These are phyloP conservation scores for Rhizopogon vulgaris DNA, from an alignment of 768 basidiomycete genomes.

Conservation along the genomic window DNA sequence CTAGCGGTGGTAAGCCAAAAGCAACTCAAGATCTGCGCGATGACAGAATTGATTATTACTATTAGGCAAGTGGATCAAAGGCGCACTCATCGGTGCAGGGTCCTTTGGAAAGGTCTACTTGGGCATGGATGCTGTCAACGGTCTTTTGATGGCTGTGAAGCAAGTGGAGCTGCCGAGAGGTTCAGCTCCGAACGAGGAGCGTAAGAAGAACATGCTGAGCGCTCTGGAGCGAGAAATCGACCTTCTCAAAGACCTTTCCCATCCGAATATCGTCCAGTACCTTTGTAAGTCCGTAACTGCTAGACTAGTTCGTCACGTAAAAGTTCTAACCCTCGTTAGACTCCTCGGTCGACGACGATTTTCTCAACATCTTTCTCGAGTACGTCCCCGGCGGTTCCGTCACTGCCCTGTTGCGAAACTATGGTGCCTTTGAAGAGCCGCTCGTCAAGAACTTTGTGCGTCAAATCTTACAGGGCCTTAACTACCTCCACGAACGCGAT, in stretches of 20 bases:
- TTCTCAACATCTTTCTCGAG: slow-evolving; percentile 93
- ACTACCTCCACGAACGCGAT: slow-evolving; percentile 96
- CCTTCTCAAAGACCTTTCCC: slow-evolving; percentile 85
- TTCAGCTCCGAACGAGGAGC: slow-evolving; percentile 80
- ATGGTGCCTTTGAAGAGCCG: slow-evolving; percentile 91
- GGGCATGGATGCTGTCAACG: slow-evolving; percentile 88
- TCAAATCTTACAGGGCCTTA: slow-evolving; percentile 83
- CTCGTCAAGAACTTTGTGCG: slow-evolving; percentile 90
- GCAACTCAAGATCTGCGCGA: neutral
- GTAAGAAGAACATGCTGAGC: slow-evolving; percentile 89
- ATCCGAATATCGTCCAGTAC: slow-evolving; percentile 97
- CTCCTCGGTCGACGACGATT: slow-evolving; percentile 87
- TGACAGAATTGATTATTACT: slow-evolving; percentile 2
- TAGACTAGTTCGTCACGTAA: neutral
- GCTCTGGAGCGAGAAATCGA: slow-evolving; percentile 93
- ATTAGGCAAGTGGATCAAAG: slow-evolving; percentile 92
- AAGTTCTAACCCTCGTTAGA: slow-evolving; percentile 41
- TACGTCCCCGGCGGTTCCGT: slow-evolving; percentile 97
- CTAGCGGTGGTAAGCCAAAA: slow-evolving; percentile 39
- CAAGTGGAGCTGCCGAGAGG: slow-evolving; percentile 91
- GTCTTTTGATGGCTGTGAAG: slow-evolving; percentile 94
- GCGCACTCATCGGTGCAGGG: slow-evolving; percentile 90
- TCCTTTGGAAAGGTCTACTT: slow-evolving; percentile 95
- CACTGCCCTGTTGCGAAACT: slow-evolving; percentile 79
- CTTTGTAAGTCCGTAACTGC: slow-evolving; percentile 60